Conservation (phyloP, 2,329 filamentous ascomycete genomes). For the Corynespora cassiicola region DNA sequence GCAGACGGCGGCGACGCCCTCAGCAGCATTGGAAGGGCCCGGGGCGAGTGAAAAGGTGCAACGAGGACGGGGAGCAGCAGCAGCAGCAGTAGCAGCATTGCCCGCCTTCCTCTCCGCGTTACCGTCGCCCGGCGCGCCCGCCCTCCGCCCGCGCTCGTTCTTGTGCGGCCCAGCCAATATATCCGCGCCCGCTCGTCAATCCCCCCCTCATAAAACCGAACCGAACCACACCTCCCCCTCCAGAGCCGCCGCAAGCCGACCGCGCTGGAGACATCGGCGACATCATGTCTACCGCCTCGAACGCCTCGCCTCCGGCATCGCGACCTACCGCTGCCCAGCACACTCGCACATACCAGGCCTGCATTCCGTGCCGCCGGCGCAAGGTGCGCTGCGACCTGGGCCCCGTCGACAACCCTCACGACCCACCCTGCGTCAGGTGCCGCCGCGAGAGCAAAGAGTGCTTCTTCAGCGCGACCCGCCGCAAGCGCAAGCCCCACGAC, state of each 20-base stretch:
- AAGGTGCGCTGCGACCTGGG: constrained; percentile 67
- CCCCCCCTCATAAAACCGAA: too few relatives aligned
- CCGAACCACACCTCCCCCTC: constrained; percentile 9
- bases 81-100: too few relatives aligned
- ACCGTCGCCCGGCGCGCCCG: too few relatives aligned
- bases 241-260: constrained; percentile 30
- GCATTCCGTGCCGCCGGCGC: constrained; percentile 62
- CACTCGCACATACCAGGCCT: constrained; percentile 51
- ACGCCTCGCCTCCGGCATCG: constrained; percentile 28
- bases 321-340: constrained; percentile 22
- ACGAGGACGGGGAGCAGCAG: too few relatives aligned
- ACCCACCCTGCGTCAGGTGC: constrained; percentile 92
- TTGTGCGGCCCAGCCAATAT: too few relatives aligned
- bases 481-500: constrained; percentile 80
- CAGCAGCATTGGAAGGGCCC: too few relatives aligned
- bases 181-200: too few relatives aligned
- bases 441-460: constrained; percentile 95
- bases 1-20: too few relatives aligned
- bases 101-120: too few relatives aligned
- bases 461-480: constrained; percentile 92
- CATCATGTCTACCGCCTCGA: constrained; percentile 28
- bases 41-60: too few relatives aligned
- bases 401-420: constrained; percentile 87
- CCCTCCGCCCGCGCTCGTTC: too few relatives aligned
- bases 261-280: constrained; percentile 4